Evolutionary conservation across 2,329 filamentous ascomycete genomes (phyloP).

Genomic region (Trichocomaceae sp.): DNA sequence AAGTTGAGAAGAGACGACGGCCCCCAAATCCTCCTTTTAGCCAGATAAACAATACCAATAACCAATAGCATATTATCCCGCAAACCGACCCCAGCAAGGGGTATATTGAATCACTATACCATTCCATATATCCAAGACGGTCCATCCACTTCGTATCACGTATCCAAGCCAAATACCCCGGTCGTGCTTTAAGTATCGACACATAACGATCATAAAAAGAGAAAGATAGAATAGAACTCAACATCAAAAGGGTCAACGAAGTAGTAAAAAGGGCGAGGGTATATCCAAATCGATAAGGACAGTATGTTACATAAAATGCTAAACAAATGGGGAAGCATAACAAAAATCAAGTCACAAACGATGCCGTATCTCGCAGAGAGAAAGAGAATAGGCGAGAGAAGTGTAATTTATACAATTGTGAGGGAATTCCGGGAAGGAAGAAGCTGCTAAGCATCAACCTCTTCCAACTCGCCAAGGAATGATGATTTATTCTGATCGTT

Average conservation of each 20-base stretch:
- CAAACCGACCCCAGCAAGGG: not conserved
- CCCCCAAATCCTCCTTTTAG: not conserved
- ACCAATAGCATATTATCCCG: not conserved
- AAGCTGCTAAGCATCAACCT: constrained; percentile 26
- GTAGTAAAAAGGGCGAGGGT: constrained; percentile 7
- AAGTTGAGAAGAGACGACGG: not conserved
- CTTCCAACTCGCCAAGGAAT: constrained; percentile 30
- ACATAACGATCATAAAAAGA: not conserved
- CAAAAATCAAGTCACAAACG: not conserved
- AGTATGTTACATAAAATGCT: constrained; percentile 7
- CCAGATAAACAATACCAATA: not conserved
- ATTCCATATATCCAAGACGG: not conserved
- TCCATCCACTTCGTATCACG: not conserved
- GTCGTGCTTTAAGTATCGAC: not conserved
- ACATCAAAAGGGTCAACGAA: constrained; percentile 6
- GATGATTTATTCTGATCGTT: constrained; percentile 18
- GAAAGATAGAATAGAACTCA: constrained; percentile 10
- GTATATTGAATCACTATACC: not conserved
- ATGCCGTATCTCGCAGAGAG: constrained; percentile 1
- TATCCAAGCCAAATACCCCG: not conserved
- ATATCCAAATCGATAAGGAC: constrained; percentile 13
- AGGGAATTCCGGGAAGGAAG: not conserved
- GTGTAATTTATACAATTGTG: not conserved
- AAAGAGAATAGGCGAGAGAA: constrained; percentile 7
- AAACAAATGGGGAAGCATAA: not conserved